Evolutionary conservation across 495 filamentous ascomycete genomes (phyloP), one percentile per base, ranked within the genome.

Genomic region (Hypoxylon trugodes): DNA sequence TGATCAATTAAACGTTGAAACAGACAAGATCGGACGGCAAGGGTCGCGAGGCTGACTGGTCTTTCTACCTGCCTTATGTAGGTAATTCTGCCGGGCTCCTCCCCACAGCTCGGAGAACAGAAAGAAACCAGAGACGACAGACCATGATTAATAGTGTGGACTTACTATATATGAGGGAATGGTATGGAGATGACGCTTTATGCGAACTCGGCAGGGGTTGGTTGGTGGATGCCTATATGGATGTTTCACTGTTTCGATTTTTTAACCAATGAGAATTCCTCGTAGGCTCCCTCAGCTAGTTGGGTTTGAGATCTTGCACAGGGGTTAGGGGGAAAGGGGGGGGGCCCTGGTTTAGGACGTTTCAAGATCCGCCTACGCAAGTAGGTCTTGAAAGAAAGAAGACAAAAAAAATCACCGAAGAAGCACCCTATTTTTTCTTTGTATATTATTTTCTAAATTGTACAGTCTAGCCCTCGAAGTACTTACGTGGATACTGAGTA

Each of bases 201-300:
- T 61, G 64, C 58, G 64, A 52, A 21, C 50, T 2, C 22, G 24
- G 28, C 21, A 48, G 59, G 35, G 41, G 24, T 18, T 10, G 47
- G 37, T 6, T 7, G 9, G 56, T 38, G 43, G 33, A 49, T 13
- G 25, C 47, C 35, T 19, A 37, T 59, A 15, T 42, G 35, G 42
- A 58, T 68, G 65, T 68, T 68, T 68, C 65, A 64, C 40, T 49
- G 64, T 67, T 67, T 67, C 64, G 26, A 67, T 12, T 10, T 51
- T 30, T 4, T 16, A 35, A 32, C 65, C 65, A 68, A 68, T 68
- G 15, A 43, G 46, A 21, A 15, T 22, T 6, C 16, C 10, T 5
- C 4, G 24, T 30, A 19, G 63, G 61, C 56, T 66, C 49, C 62
- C 56, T 66, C 49, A 66, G 22, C 47, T 38, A 13, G 19, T 13